Conservation (phyloP, 1,139 yeast genomes). For the Debaryomyces subglobosus region DNA sequence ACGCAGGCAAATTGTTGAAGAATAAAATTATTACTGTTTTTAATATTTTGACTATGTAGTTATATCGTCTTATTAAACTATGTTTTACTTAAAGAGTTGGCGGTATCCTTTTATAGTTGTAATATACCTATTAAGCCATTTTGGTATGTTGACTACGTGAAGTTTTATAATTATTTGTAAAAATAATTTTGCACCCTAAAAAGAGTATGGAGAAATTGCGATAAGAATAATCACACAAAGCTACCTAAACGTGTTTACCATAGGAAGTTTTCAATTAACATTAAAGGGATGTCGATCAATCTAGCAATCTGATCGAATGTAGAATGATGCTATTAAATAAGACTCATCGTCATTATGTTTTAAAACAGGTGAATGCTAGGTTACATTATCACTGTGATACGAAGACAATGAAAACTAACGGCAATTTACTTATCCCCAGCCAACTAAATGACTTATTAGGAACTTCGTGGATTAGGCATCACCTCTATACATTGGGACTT, state of each 20-base stretch:
- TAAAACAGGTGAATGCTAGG: neutral
- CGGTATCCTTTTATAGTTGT: neutral
- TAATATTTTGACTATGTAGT: too few species aligned
- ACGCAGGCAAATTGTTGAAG: slow-evolving; percentile 36
- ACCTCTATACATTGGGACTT: slow-evolving; percentile 38
- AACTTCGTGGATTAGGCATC: slow-evolving; percentile 37
- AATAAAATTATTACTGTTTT: neutral
- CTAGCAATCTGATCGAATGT: neutral
- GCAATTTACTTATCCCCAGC: neutral
- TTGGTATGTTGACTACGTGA: neutral
- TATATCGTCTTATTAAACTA: too few species aligned
- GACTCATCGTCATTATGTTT: neutral
- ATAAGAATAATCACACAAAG: slow-evolving; percentile 7
- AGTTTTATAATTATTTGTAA: neutral
- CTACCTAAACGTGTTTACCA: neutral
- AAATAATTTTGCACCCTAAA: slow-evolving; percentile 5
- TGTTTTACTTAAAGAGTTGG: too few species aligned
- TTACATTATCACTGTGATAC: neutral
- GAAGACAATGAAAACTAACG: neutral
- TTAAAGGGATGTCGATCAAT: neutral
- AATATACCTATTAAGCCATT: too few species aligned
- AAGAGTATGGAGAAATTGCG: neutral
- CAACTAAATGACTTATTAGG: slow-evolving; percentile 17
- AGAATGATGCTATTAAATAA: neutral
- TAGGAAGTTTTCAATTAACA: neutral